Percentiles rank a stretch among this genome's conserved stretches.
Evolutionary conservation across 495 filamentous ascomycete genomes (phyloP).

Genomic region (Penicillium egyptiacum): DNA sequence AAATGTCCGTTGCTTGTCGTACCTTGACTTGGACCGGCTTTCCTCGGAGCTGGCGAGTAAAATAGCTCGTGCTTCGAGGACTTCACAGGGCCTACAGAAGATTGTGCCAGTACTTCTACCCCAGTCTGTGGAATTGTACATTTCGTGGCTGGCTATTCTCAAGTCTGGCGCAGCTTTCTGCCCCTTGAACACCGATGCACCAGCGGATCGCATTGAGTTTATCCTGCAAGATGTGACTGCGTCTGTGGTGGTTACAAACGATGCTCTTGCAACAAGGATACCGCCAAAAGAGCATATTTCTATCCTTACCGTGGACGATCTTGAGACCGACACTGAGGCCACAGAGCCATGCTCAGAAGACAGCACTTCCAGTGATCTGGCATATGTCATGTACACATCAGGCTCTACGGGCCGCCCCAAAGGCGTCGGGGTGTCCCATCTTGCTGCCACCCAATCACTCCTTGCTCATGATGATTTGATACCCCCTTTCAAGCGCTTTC

Average conservation of each 20-base stretch:
- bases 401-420: slow-evolving; percentile 89
- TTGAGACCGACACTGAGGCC: slow-evolving; percentile 8
- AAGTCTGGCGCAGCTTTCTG: slow-evolving; percentile 80
- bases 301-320: slow-evolving; percentile 34
- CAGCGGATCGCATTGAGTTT: slow-evolving; percentile 69
- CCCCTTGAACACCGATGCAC: slow-evolving; percentile 70
- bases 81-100: slow-evolving; percentile 2
- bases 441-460: slow-evolving; percentile 70
- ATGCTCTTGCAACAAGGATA: slow-evolving; percentile 27
- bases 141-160: slow-evolving; percentile 68
- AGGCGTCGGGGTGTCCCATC: slow-evolving; percentile 76
- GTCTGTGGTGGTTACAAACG: slow-evolving; percentile 51
- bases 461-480: slow-evolving; percentile 75
- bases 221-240: slow-evolving; percentile 68
- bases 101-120: slow-evolving; percentile 73
- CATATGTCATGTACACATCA: slow-evolving; percentile 90
- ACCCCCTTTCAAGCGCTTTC: slow-evolving; percentile 68
- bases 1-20: slow-evolving; percentile 49
- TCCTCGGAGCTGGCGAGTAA: slow-evolving; percentile 53
- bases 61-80: slow-evolving; percentile 37
- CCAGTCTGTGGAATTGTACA: slow-evolving; percentile 70
- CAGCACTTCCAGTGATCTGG: slow-evolving; percentile 48
- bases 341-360: slow-evolving; percentile 13
- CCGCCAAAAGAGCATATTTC: slow-evolving; percentile 18
- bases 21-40: slow-evolving; percentile 55